Percentiles rank a stretch among this genome's conserved stretches.
Conservation (phyloP, 345 rosid genomes). For the Corchorus capsularis region DNA sequence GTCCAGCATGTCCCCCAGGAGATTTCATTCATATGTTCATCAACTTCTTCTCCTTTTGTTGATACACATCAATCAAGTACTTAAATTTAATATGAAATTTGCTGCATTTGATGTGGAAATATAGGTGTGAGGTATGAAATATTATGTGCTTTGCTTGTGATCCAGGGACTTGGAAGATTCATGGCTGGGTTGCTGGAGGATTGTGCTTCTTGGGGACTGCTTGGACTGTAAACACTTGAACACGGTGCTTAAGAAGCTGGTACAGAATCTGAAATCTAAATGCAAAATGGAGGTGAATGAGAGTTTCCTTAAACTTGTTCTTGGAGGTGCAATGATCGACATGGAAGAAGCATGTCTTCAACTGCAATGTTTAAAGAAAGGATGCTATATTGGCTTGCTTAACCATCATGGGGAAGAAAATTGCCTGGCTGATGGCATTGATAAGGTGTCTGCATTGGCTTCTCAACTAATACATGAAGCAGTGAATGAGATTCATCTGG, state of each 20-base stretch:
- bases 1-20: not conserved
- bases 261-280: constrained; percentile 61
- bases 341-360: constrained; percentile 49
- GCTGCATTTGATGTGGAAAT: constrained; percentile 4
- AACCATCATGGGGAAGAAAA: constrained; percentile 40
- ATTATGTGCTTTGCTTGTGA: constrained; percentile 21
- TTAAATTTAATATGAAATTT: not conserved
- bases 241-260: constrained; percentile 51
- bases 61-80: not conserved
- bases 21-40: not conserved
- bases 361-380: constrained; percentile 46
- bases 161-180: constrained; percentile 74
- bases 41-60: not conserved
- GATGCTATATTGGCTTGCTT: constrained; percentile 59
- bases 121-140: constrained; percentile 10
- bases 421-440: constrained; percentile 35
- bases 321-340: constrained; percentile 50
- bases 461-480: constrained; percentile 63
- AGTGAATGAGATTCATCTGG: constrained; percentile 51
- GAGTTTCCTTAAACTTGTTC: constrained; percentile 56
- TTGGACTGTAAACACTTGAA: constrained; percentile 45
- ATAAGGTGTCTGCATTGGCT: constrained; percentile 46
- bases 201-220: constrained; percentile 65
- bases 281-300: constrained; percentile 69
- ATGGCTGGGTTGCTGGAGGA: constrained; percentile 91